Evolutionary conservation across 2,329 filamentous ascomycete species (phyloP).

Genomic region (Coniochaeta prunicola): DNA sequence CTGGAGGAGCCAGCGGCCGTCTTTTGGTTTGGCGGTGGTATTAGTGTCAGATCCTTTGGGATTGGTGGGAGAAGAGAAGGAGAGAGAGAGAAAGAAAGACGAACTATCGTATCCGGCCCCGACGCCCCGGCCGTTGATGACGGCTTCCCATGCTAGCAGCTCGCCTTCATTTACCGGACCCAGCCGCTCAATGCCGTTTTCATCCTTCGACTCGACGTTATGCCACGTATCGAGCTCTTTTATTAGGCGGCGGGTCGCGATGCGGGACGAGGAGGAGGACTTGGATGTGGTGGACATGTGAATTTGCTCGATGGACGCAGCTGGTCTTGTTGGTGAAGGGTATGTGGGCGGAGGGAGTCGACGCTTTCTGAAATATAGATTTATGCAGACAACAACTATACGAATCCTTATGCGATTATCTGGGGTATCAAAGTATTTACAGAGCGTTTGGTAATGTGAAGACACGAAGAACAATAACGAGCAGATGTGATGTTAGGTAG

Average conservation of each 20-base stretch:
- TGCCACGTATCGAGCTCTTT: conserved; percentile 50
- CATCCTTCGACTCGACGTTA: conserved; percentile 37
- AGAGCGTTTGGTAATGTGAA: background rate
- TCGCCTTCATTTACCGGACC: conserved; percentile 47
- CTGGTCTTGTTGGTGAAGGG: background rate
- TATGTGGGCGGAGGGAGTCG: background rate
- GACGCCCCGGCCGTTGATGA: conserved; percentile 51
- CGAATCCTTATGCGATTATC: background rate
- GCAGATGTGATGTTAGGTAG: background rate
- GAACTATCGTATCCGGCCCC: conserved; percentile 50
- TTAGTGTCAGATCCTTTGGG: background rate
- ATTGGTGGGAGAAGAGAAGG: background rate
- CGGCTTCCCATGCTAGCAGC: conserved; percentile 50
- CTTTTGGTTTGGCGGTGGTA: conserved; percentile 21
- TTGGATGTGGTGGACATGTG: background rate
- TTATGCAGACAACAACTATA: too few relatives aligned
- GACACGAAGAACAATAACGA: background rate
- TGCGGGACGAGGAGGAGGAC: conserved; percentile 28
- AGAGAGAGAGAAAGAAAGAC: conserved; percentile 9
- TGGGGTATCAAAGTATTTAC: background rate
- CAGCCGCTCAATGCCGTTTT: conserved; percentile 51
- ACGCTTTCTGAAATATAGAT: too few relatives aligned
- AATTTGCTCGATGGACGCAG: background rate
- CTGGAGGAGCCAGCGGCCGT: conserved; percentile 73
- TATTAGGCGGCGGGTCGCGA: conserved; percentile 48